Base-by-base conservation (phyloP, 176 grass and related monocot species). In the Oryza longistaminata region DNA sequence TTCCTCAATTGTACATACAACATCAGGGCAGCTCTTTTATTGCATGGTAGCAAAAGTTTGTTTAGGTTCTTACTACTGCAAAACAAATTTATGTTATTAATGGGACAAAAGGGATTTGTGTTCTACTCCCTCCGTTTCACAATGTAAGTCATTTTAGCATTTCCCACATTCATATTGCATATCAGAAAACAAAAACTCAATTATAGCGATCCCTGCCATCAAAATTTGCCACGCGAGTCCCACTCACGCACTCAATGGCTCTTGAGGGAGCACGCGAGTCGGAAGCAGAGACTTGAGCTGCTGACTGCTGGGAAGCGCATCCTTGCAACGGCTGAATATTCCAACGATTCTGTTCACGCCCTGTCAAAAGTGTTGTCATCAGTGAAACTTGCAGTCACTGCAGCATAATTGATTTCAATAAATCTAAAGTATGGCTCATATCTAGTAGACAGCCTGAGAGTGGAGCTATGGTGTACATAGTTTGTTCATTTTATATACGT, bases 271-370 rank as follows among this genome's bases (percentile, higher is more conserved):
- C n/a, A 73, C 58, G 1, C 87, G 87, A 67, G 58, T 79, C 19
- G 67, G 81, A 68, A 84, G 68, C 68, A 84, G 24, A 73, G 87
- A 83, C 16, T 66, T 73, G 43, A 88, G 43, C 44, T 84, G 87
- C 68, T 88, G 81, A 53, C 55, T 34, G 6, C 87, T 80, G 0
- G 81, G 44, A 31, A 88, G 45, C 11, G 75, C 87, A 45, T 79
- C 87, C 74, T 88, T 84, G 60, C 71, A 79, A 79, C 68, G 87
- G 69, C 87, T 88, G 68, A 88, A 88, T 73, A 78, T 37, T 73
- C 81, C 87, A 72, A 88, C 71, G 33, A 88, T 82, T 79, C 68
- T 67, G 6, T 49, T 73, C 75, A 79, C 72, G 44, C 44, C 73
- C 87, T 88, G 75, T 52, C 16, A 24, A 87, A 75, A 67, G 40